A percentile compares a stretch with the other conserved stretches of the same genome.
These are phyloP conservation scores for Aspergillus brasiliensis DNA, from an alignment of 2,329 filamentous ascomycete species.

Conservation along the genomic window DNA sequence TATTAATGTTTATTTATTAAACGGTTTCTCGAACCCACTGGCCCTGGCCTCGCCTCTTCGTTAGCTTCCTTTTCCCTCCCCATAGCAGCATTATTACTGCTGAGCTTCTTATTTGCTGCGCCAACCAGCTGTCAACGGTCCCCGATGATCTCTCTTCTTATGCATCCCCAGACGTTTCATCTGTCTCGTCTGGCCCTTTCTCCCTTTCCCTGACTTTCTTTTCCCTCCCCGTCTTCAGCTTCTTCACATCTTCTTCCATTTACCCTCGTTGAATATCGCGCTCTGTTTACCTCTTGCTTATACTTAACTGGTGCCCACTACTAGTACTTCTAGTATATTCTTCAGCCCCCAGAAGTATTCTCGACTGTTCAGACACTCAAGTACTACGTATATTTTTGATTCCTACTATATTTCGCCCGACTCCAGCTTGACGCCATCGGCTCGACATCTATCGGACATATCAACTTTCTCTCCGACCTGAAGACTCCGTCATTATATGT, in stretches of 20 bases:
- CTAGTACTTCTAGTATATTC: not conserved
- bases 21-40: slow-evolving; percentile 23
- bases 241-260: not conserved
- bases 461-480: not conserved
- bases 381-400: not conserved
- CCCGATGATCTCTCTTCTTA: slow-evolving; percentile 28
- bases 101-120: slow-evolving; percentile 25
- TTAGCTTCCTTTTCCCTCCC: slow-evolving; percentile 16
- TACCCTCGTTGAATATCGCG: not conserved
- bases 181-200: slow-evolving; percentile 16
- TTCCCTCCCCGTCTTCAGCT: slow-evolving; percentile 12
- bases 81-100: slow-evolving; percentile 16
- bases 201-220: slow-evolving; percentile 15
- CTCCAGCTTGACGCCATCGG: not conserved
- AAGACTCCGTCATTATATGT: not conserved
- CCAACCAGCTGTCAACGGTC: slow-evolving; percentile 26
- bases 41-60: slow-evolving; percentile 20
- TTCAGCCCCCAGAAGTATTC: not conserved
- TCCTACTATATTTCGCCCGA: not conserved
- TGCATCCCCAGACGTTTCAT: slow-evolving; percentile 29
- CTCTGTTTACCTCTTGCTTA: not conserved
- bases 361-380: not conserved
- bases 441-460: not conserved
- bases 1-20: slow-evolving; percentile 16
- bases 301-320: not conserved